Evolutionary conservation across 257 asterid species (phyloP).

Genomic region (Capsicum pubescens): DNA sequence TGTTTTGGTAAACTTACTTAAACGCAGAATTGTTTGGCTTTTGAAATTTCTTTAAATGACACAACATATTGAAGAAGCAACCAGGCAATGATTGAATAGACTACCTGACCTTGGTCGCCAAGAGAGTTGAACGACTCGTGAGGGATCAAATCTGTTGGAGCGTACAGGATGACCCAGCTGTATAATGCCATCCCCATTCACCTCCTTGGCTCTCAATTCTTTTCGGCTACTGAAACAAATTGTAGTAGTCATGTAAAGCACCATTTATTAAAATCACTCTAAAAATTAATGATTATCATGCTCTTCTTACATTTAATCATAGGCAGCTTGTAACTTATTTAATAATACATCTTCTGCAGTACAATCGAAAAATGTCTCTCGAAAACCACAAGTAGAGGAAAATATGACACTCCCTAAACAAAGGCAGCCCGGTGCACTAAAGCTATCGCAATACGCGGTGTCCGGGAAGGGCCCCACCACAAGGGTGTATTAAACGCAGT

Average conservation of each 20-base stretch:
- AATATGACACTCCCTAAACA: neutral
- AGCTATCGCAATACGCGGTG: too few relatives aligned
- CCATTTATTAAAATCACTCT: slow-evolving; percentile 17
- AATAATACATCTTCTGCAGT: neutral
- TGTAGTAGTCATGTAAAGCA: neutral
- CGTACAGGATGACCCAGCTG: slow-evolving; percentile 36
- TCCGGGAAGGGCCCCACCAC: too few relatives aligned
- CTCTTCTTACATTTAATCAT: neutral
- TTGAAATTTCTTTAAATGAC: slow-evolving; percentile 25
- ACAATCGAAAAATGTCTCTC: neutral
- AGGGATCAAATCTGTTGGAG: slow-evolving; percentile 56
- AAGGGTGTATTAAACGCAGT: too few relatives aligned
- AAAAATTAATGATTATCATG: neutral
- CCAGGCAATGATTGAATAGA: slow-evolving; percentile 35
- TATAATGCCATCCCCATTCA: slow-evolving; percentile 41
- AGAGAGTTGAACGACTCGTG: slow-evolving; percentile 65
- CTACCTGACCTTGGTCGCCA: slow-evolving; percentile 99
- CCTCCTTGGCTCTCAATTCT: slow-evolving; percentile 58
- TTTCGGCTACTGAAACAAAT: slow-evolving; percentile 45
- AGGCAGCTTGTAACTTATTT: neutral
- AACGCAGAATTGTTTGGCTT: neutral
- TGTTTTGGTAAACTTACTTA: neutral
- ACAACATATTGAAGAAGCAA: slow-evolving; percentile 32
- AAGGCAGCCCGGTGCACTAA: too few relatives aligned
- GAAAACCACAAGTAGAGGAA: neutral